Base-by-base conservation (phyloP, 805 yeast genomes). In the Ogataea haglerorum region DNA sequence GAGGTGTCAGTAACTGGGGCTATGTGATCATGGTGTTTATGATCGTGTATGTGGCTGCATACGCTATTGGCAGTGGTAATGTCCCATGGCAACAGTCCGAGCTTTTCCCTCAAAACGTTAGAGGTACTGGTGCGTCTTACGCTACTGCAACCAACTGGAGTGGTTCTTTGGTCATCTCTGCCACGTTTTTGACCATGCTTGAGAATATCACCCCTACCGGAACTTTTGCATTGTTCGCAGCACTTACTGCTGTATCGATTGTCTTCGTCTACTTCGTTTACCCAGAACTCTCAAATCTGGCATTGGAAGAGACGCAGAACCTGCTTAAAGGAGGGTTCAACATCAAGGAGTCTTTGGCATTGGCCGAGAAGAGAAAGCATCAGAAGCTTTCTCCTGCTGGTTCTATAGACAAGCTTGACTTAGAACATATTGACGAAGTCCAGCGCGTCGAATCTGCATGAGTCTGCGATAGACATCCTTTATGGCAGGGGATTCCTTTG, bases 71-170 rank as follows among this genome's bases (percentile, higher is more conserved):
- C 52, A 86, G 90, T 52, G 99, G 99, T 67, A 90, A 91, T 63
- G 93, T 88, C 40, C 97, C 98, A 42, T 91, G 99, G 99, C 96
- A 91, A 60, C 97, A 93, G 60, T 84, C 91, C 42, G 99, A 91
- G 65, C 69, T 91, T 57, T 89, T 93, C 68, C 93, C 97, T 25
- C 95, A 90, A 72, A 77, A 80, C 47, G 96, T 91, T 24, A 80
- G 99, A 61, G 95, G 96, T 44, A 73, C 88, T 34, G 98, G 98
- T 46, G 81, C 89, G 8, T 86, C 95, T 43, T 82, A 78, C 56
- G 89, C 96, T 2, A 87, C 97, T 10, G 91, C 93, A 12, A 81
- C 90, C 31, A 91, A 91, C 68, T 91, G 99, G 99, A 78, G 88
- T 5, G 98, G 98, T 37, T 88, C 96, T 17, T 69, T 91, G 53